phyloP scores from a whole-genome alignment of 345 rosid species.

The Dimocarpus longan region DNA sequence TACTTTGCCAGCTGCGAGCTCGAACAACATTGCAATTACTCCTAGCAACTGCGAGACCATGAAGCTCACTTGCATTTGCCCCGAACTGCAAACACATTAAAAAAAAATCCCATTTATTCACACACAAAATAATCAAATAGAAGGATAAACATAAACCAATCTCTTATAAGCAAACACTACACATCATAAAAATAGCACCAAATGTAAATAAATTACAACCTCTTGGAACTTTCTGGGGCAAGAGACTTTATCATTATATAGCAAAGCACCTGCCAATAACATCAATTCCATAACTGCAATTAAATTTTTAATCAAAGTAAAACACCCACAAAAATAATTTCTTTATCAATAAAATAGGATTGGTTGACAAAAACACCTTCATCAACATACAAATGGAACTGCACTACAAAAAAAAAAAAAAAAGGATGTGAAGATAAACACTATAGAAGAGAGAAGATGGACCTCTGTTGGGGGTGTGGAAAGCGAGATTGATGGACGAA shows the following conservation, averaged over 20 bases:
- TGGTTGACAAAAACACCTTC: background rate
- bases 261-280: conserved; percentile 21
- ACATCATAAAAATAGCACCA: too few relatives aligned
- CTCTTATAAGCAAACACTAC: background rate
- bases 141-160: background rate
- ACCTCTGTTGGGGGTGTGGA: conserved; percentile 21
- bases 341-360: too few relatives aligned
- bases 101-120: background rate
- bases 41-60: conserved; percentile 31
- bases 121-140: background rate
- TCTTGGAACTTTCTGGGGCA: conserved; percentile 21
- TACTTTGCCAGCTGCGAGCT: conserved; percentile 35
- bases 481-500: conserved; percentile 23
- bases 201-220: conserved; percentile 12
- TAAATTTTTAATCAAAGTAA: background rate
- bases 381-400: background rate
- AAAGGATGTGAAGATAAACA: background rate
- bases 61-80: conserved; percentile 30
- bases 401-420: background rate
- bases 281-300: background rate
- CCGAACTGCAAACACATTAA: conserved; percentile 32
- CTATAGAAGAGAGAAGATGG: background rate
- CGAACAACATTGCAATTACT: conserved; percentile 11
- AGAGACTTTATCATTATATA: conserved; percentile 15
- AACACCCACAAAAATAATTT: background rate